Evolutionary conservation across 495 filamentous ascomycete genomes (phyloP), one percentile per base, ranked within the genome.

Genomic region (Schizothecium vesticola): DNA sequence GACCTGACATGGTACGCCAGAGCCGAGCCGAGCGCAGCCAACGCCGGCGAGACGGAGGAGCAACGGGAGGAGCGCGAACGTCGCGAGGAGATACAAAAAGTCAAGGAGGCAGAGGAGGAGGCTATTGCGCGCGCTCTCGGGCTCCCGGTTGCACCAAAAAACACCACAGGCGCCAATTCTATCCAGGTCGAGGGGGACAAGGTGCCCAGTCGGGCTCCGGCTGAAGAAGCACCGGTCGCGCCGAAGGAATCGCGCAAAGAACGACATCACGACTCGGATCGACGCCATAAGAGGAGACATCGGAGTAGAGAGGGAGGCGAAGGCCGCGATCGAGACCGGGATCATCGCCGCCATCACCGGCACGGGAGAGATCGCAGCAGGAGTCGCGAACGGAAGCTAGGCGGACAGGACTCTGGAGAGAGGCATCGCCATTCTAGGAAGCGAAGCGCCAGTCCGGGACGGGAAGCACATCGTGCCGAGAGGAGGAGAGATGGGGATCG

Each of bases 91-190:
- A 86, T 93, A 62, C 84, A 89, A 61, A 84, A 81, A 51, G 87
- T 99, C 74, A 98, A 97, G 77, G 92, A 97, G 72, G 92, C 90
- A 0, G 95, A 99, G 74, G 90, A 94, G 74, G 96, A 97, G 77
- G 95, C 94, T 0, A 86, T 97, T 74, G 86, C 90, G 11, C 83
- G 80, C 59, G 95, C 94, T 0, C 75, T 98, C 68, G 95, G 95
- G 0, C 82, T 96, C 22, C 91, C 92, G 3, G 81, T 92, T 5
- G 85, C 85, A 61, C 65, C 85, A 24, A 75, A 84, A 61, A 78
- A 81, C 43, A 70, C 72, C 5, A 82, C 82, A 0, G 84, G 84
- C 1, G 83, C 84, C 4, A 87, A 87, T 69, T 79, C 80, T 1
- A 72, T 86, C 11, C 74, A 78, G 62, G 78, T 84, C 12, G 74